Percentiles rank a stretch among this genome's conserved stretches.
Conservation (phyloP, 345 rosid genomes). For the Citrus medica region DNA sequence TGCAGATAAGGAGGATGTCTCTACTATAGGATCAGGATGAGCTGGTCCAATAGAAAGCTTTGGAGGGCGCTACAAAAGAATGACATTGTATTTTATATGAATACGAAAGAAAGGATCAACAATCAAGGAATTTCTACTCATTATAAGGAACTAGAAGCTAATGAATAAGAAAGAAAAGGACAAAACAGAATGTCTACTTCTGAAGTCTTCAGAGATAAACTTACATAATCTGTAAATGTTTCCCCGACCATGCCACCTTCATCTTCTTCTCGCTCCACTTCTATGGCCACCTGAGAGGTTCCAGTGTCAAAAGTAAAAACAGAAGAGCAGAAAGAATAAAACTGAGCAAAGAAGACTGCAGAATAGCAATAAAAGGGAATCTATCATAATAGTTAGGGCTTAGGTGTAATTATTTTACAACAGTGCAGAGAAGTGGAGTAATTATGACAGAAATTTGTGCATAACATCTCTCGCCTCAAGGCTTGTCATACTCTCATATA, state of each 20-base stretch:
- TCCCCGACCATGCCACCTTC: conserved; percentile 94
- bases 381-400: not conserved
- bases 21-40: conserved; percentile 97
- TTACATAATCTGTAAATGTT: conserved; percentile 95
- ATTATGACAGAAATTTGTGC: not conserved
- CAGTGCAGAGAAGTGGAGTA: not conserved
- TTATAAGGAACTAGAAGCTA: conserved; percentile 1
- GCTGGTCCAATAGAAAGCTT: conserved; percentile 90
- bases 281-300: conserved; percentile 80
- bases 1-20: conserved; percentile 94
- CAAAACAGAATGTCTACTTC: not conserved
- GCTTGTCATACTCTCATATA: not conserved
- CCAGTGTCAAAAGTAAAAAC: conserved; percentile 13
- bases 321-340: conserved; percentile 7
- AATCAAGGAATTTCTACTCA: not conserved
- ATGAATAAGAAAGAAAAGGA: conserved; percentile 1
- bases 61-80: conserved; percentile 66
- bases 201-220: conserved; percentile 27
- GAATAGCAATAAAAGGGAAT: not conserved
- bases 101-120: not conserved
- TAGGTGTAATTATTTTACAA: not conserved
- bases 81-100: not conserved
- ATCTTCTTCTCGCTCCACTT: conserved; percentile 98
- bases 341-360: not conserved
- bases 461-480: not conserved